phyloP scores from a whole-genome alignment of 768 basidiomycete species.

The Leccinum ochraceum region DNA sequence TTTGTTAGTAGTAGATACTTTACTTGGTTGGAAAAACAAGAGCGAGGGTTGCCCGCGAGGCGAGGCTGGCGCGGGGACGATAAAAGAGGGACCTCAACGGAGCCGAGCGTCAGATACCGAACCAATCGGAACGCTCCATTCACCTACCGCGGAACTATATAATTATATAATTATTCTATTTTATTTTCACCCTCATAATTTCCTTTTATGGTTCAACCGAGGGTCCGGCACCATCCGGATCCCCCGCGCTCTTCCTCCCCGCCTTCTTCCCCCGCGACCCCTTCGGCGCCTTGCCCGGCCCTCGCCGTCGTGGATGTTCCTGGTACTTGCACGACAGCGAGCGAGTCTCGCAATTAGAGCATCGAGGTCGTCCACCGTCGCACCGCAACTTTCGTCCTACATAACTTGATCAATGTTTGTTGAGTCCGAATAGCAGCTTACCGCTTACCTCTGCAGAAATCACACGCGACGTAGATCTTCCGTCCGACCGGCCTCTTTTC shows the following conservation, averaged over 20 bases:
- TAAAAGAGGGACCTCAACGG: constrained; percentile 45
- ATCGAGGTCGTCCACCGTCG: constrained; percentile 64
- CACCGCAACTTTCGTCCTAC: constrained; percentile 76
- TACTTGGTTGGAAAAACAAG: constrained; percentile 23
- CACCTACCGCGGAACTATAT: constrained; percentile 32
- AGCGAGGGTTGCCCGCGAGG: constrained; percentile 55
- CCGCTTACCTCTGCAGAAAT: constrained; percentile 72
- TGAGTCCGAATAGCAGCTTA: neutral
- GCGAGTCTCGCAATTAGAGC: constrained; percentile 61
- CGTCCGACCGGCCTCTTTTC: constrained; percentile 26
- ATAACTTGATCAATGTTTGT: neutral
- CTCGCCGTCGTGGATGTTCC: constrained; percentile 54
- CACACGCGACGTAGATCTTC: constrained; percentile 58
- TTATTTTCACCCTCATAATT: constrained; percentile 12
- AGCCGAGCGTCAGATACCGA: constrained; percentile 56
- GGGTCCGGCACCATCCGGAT: constrained; percentile 30
- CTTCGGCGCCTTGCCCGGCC: constrained; percentile 74
- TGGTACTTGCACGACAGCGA: constrained; percentile 55
- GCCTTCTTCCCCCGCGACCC: constrained; percentile 51
- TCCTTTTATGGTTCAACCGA: constrained; percentile 28
- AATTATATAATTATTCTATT: constrained; percentile 21
- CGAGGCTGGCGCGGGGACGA: constrained; percentile 69
- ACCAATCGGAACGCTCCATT: constrained; percentile 56
- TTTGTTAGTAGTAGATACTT: no score
- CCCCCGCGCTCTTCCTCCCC: constrained; percentile 27